Conservation (phyloP, 768 basidiomycete species). For the Boletus vinaceobasis region DNA sequence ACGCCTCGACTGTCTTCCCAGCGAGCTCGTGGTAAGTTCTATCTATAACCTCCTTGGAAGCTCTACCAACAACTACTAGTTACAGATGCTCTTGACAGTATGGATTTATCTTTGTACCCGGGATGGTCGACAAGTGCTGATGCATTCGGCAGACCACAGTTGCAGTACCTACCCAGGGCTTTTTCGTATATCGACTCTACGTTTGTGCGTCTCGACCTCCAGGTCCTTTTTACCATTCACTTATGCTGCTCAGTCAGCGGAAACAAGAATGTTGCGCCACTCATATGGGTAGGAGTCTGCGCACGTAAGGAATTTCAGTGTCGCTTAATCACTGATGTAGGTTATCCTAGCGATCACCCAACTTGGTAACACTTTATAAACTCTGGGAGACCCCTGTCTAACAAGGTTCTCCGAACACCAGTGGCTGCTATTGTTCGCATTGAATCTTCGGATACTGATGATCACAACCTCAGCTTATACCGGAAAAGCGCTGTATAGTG, state of each 20-base stretch:
- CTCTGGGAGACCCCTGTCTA: rapidly evolving
- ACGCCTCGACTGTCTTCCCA: not conserved
- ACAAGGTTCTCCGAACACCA: not conserved
- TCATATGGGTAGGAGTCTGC: constrained; percentile 8
- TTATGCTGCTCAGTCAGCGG: not conserved
- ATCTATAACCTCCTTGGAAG: not conserved
- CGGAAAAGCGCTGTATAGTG: not conserved
- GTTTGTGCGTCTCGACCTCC: not conserved
- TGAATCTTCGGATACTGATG: not conserved
- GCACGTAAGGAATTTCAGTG: no score
- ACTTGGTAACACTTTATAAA: constrained; percentile 3
- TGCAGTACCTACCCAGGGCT: constrained; percentile 5
- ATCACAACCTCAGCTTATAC: not conserved
- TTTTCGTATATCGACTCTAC: constrained; percentile 16
- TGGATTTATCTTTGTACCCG: not conserved
- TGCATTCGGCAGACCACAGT: not conserved
- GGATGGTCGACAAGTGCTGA: not conserved
- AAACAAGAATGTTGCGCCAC: not conserved
- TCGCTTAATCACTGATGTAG: not conserved
- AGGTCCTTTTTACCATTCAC: not conserved
- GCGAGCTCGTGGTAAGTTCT: constrained; percentile 1
- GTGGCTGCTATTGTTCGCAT: constrained; percentile 1
- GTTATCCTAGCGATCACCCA: not conserved
- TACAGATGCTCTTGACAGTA: constrained; percentile 1
- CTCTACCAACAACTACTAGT: not conserved